Conservation (phyloP, 306 rosid species). For the Pterocarpus santalinus region DNA sequence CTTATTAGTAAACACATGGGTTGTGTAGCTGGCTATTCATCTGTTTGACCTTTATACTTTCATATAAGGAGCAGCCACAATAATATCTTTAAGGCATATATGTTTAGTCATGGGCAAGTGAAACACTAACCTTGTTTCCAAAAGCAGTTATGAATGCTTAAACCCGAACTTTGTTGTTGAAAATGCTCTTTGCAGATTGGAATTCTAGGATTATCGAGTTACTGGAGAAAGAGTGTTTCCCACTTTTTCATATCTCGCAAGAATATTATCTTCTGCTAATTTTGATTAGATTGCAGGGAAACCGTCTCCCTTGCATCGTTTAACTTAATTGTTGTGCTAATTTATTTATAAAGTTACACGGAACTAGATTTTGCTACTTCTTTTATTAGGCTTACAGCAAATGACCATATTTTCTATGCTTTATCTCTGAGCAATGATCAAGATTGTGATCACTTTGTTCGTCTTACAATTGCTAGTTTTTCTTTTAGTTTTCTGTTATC, state of each 20-base stretch:
- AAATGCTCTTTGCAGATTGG: neutral
- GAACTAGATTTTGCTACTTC: neutral
- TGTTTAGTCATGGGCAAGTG: conserved; percentile 27
- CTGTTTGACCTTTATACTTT: conserved; percentile 7
- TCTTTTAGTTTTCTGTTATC: too few species aligned
- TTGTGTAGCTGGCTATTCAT: conserved; percentile 32
- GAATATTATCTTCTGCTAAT: too few species aligned
- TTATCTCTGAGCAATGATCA: neutral
- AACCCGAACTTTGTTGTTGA: conserved; percentile 12
- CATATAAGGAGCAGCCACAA: conserved; percentile 6
- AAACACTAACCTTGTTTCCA: conserved; percentile 20
- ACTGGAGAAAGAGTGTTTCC: too few species aligned
- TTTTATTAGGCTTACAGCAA: neutral
- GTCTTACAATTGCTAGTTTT: too few species aligned
- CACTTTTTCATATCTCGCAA: too few species aligned
- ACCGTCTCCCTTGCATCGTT: too few species aligned
- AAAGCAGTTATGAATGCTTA: conserved; percentile 26
- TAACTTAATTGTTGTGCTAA: too few species aligned
- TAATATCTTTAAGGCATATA: conserved; percentile 14
- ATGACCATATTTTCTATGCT: neutral
- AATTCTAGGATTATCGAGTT: neutral
- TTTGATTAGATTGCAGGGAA: too few species aligned
- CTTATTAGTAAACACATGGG: conserved; percentile 43
- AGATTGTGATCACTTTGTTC: too few species aligned
- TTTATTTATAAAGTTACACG: too few species aligned